Percentiles rank a stretch among this genome's conserved stretches.
Conservation (phyloP, 2,329 filamentous ascomycete genomes). For the Paecilomyces sp. region DNA sequence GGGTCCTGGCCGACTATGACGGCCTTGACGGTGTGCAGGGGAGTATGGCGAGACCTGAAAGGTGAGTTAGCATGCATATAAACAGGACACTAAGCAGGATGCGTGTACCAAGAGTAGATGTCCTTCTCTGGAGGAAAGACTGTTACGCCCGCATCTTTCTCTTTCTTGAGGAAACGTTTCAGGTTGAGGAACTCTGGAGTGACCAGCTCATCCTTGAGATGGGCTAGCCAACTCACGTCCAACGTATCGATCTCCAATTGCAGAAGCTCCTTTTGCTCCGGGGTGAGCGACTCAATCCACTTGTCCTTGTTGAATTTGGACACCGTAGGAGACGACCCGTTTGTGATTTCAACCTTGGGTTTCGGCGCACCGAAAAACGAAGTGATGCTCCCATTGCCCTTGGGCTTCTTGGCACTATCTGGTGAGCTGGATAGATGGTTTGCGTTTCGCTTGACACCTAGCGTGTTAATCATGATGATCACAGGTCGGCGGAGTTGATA, state of each 20-base stretch:
- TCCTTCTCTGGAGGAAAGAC: slow-evolving; percentile 84
- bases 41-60: slow-evolving; percentile 85
- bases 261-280: slow-evolving; percentile 76
- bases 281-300: slow-evolving; percentile 73
- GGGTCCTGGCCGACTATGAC: slow-evolving; percentile 95
- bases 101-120: slow-evolving; percentile 81
- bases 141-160: slow-evolving; percentile 65
- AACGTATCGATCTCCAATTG: slow-evolving; percentile 87
- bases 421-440: slow-evolving; percentile 33
- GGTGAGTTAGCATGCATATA: slow-evolving; percentile 11
- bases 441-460: slow-evolving; percentile 60
- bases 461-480: slow-evolving; percentile 22
- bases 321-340: slow-evolving; percentile 8
- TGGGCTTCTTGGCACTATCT: slow-evolving; percentile 61
- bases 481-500: neutral
- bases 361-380: slow-evolving; percentile 80
- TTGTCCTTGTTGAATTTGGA: slow-evolving; percentile 77
- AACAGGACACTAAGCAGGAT: neutral
- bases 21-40: slow-evolving; percentile 78
- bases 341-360: slow-evolving; percentile 25
- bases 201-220: slow-evolving; percentile 78
- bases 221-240: slow-evolving; percentile 82
- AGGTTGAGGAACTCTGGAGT: slow-evolving; percentile 75
- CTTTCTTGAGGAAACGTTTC: slow-evolving; percentile 78
- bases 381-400: slow-evolving; percentile 70